Conservation (phyloP, 1,284 basidiomycete genomes). For the Apiotrichum porosum region DNA sequence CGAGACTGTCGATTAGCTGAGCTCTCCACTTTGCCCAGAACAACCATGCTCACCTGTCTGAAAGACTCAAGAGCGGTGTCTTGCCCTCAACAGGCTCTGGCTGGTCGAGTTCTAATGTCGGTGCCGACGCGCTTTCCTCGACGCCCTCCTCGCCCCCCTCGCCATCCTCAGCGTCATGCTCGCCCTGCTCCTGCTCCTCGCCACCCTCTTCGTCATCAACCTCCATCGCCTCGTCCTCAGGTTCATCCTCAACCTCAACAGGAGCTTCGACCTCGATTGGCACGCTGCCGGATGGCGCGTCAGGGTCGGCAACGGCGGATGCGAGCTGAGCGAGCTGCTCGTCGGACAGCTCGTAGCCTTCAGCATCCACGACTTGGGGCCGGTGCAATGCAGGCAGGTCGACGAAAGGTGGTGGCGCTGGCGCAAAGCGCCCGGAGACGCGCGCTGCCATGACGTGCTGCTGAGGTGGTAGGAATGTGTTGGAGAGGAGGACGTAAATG, state of each 20-base stretch:
- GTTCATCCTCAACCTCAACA: conserved; percentile 6
- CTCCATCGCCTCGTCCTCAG: conserved; percentile 4
- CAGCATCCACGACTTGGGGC: conserved; percentile 34
- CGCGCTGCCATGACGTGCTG: conserved; percentile 13
- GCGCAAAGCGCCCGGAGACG: conserved; percentile 9
- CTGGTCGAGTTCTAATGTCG: conserved; percentile 5
- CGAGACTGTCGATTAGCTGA: too few relatives aligned
- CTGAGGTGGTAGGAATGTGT: background rate
- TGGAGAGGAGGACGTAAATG: background rate
- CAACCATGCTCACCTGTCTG: conserved; percentile 41
- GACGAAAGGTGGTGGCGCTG: conserved; percentile 19
- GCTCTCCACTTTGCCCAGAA: too few relatives aligned
- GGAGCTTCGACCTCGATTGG: conserved; percentile 16
- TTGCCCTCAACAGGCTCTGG: conserved; percentile 1
- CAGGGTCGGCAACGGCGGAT: too few relatives aligned
- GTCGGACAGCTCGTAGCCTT: conserved; percentile 33
- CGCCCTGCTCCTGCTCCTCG: too few relatives aligned
- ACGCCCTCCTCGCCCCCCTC: too few relatives aligned
- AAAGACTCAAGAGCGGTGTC: conserved; percentile 28
- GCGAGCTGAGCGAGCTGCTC: conserved; percentile 42
- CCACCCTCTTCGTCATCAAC: conserved; percentile 1
- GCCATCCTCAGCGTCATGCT: too few relatives aligned
- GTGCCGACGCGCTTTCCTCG: too few relatives aligned
- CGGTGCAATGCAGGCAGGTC: conserved; percentile 24
- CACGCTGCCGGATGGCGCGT: too few relatives aligned